Base-by-base conservation (phyloP, 106 monocot species). In the Dendrobium officinale region DNA sequence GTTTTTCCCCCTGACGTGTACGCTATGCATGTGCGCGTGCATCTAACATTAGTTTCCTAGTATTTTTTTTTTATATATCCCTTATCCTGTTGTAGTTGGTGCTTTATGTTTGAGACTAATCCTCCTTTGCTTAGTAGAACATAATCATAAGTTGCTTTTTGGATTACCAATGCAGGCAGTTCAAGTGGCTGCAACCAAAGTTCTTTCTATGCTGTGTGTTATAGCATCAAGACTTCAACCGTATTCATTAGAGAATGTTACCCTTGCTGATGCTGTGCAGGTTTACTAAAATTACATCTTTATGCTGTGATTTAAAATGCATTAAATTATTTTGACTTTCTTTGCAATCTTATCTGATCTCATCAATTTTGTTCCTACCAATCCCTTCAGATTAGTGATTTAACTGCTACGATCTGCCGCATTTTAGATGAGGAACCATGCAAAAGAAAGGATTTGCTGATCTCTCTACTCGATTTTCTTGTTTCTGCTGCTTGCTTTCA, bases 401-500 rank as follows among this genome's bases (percentile, higher is more conserved):
- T 92, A 72, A 66, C 75, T 19, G 31, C 31, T 79, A 80, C 80
- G 24, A 58, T 92, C 67, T 83, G 73, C 77, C 27, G 54, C 68
- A 89, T 90, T 82, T 72, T 95, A 13, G 68, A 79, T 42, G 86
- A 78, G 78, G 81, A 84, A 77, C 48, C 77, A 15, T 55, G 68
- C 29, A 78, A 55, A 86, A 80, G 88, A 78, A 83, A 89, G 75
- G 79, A 81, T 73, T 66, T 92, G 29, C 55, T 86, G 3, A 54
- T 83, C 41, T 55, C 73, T 78, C 42, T 85, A 37, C 31, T 95
- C 83, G 75, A 91, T 33, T 87, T 95, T 75, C 87, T 95, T 18
- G 74, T 45, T 75, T 85, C 85, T 79, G 89, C 84, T 72, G 88
- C 92, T 42, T 67, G 26, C 75, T 91, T 86, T 91, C 95, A 95